These are phyloP conservation scores for Chamaecyparis obtusa DNA, from an alignment of 75 land plant species.

Conservation along the genomic window DNA sequence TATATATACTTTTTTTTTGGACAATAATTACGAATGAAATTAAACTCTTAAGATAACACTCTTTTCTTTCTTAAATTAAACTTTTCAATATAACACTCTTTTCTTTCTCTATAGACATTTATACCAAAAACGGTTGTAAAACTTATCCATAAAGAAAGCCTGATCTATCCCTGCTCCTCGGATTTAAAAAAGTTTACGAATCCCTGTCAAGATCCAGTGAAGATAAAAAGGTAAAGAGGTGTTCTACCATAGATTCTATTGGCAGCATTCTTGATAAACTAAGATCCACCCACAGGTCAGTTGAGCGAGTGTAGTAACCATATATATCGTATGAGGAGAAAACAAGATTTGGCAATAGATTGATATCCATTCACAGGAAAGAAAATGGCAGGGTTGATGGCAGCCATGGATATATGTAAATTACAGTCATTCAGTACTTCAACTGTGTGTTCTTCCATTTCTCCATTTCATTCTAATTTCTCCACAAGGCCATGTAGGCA, in stretches of 20 bases:
- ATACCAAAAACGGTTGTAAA: too few species aligned
- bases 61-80: too few species aligned
- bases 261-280: neutral
- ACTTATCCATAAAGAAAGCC: too few species aligned
- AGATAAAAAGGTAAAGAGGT: neutral
- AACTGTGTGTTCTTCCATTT: neutral
- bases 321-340: neutral
- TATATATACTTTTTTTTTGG: too few species aligned
- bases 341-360: neutral
- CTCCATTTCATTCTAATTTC: neutral
- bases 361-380: neutral
- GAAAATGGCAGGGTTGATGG: neutral
- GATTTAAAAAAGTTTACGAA: neutral
- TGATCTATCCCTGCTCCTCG: too few species aligned
- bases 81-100: too few species aligned
- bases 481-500: neutral
- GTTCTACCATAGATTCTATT: neutral
- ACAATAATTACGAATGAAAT: too few species aligned
- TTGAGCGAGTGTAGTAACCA: neutral
- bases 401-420: neutral
- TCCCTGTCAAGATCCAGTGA: neutral
- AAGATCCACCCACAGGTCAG: neutral
- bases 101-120: too few species aligned
- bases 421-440: neutral
- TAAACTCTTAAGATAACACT: too few species aligned